Base-by-base conservation (phyloP, 2,329 filamentous ascomycete genomes). In the Pseudogymnoascus sp. region DNA sequence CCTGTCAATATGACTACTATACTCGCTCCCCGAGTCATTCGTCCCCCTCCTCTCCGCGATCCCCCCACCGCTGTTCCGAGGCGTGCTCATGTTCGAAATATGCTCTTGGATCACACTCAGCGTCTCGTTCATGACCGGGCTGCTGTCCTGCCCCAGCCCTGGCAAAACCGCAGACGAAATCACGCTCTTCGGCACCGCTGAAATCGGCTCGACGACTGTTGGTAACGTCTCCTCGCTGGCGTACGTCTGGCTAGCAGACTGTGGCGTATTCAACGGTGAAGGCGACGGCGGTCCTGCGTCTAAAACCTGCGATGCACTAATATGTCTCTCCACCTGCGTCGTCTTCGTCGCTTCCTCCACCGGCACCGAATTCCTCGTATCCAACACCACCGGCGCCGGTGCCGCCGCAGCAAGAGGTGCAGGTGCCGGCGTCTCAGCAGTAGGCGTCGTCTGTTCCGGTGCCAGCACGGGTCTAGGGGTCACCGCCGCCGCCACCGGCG, bases 51-150 rank as follows among this genome's bases (percentile, higher is more conserved):
- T 78, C 67, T 87, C 74, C 36, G 73, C 75, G 25, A 84, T 82
- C 5, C 31, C 31, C 21, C 62, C 65, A n/a, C 66, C 64, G 61
- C 68, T 69, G 46, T 70, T 67, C 4, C 80, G 78, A 5, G 82
- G 78, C 16, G 82, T 83, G 66, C 83, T 79, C 67, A 97, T 84
- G 73, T 96, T 90, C 44, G 91, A 96, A 69, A 97, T 96, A 73
- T 97, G 93, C 76, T 97, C 93, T 74, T 97, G 89, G 70, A 97
- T 97, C 64, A 97, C 93, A 71, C 92, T 96, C 61, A 97, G 78
- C 0, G 93, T 97, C 74, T 97, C 93, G 73, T 93, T 92, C 80
- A 97, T 89, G 60, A 97, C 93, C 10, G 90, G 89, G 72, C 86
- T 89, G 72, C 86, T 89, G 62, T 87, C 84, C 68, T 86, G 79